phyloP scores from a whole-genome alignment of 1,139 yeast genomes.

The Hemisphaericaspora xylofermentans region DNA sequence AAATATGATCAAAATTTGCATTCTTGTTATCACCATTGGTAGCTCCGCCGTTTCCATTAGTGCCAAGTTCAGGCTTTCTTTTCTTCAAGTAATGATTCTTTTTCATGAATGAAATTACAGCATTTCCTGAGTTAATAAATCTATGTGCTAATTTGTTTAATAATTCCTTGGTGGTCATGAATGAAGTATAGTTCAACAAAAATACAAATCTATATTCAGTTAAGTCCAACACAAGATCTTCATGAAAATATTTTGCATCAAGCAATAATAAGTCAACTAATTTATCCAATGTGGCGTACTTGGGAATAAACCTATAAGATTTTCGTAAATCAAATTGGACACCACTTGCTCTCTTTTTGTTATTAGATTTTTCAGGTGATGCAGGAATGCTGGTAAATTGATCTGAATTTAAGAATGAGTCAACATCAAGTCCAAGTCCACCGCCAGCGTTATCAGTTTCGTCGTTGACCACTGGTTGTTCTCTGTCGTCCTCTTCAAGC shows the following conservation, averaged over 20 bases:
- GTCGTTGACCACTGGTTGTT: conserved; percentile 24
- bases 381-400: conserved; percentile 36
- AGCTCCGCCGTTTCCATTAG: not conserved
- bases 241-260: conserved; percentile 40
- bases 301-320: conserved; percentile 32
- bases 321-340: conserved; percentile 2
- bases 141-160: conserved; percentile 45
- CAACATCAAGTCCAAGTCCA: conserved; percentile 48
- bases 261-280: conserved; percentile 43
- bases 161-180: conserved; percentile 42
- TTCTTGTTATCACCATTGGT: conserved; percentile 6
- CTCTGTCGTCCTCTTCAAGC: conserved; percentile 23
- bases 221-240: conserved; percentile 38
- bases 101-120: conserved; percentile 48
- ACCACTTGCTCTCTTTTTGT: conserved; percentile 1
- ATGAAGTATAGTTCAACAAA: conserved; percentile 43
- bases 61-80: conserved; percentile 6
- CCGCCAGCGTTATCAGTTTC: conserved; percentile 43
- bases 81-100: conserved; percentile 19
- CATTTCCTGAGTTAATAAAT: conserved; percentile 48
- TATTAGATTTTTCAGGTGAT: conserved; percentile 7
- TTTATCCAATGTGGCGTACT: conserved; percentile 40
- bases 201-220: conserved; percentile 47
- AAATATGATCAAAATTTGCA: conserved; percentile 6
- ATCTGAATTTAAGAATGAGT: conserved; percentile 43